Evolutionary conservation across 2,329 filamentous ascomycete genomes (phyloP).

Genomic region (Colletotrichum tofieldiae): DNA sequence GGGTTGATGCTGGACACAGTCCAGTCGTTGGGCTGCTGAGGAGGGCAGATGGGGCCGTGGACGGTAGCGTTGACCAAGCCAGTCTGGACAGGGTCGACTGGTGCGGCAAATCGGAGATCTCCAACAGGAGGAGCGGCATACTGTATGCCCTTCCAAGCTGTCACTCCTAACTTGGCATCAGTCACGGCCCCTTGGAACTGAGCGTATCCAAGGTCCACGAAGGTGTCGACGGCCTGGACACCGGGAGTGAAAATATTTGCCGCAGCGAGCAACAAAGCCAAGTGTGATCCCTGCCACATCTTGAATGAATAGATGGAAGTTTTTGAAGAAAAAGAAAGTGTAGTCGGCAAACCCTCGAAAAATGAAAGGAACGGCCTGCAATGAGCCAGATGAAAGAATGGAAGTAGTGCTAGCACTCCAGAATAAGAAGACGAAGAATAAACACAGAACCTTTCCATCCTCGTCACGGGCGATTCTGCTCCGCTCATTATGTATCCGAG

Average conservation of each 20-base stretch:
- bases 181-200: slow-evolving; percentile 70
- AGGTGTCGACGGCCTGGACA: slow-evolving; percentile 46
- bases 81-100: slow-evolving; percentile 66
- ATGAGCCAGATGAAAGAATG: slow-evolving; percentile 17
- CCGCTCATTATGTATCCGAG: background rate
- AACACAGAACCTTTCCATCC: background rate
- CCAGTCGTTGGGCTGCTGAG: slow-evolving; percentile 47
- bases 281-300: slow-evolving; percentile 30
- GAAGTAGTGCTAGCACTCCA: slow-evolving; percentile 26
- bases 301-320: background rate
- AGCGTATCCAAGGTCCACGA: slow-evolving; percentile 77
- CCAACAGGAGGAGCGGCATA: slow-evolving; percentile 81
- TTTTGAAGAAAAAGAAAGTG: background rate
- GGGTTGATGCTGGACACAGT: slow-evolving; percentile 32
- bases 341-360: background rate
- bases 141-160: slow-evolving; percentile 82
- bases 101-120: slow-evolving; percentile 76
- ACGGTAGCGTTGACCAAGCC: slow-evolving; percentile 67
- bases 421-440: background rate
- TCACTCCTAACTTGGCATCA: slow-evolving; percentile 67
- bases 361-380: slow-evolving; percentile 18
- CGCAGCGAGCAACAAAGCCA: slow-evolving; percentile 18
- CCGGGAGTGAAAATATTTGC: slow-evolving; percentile 9
- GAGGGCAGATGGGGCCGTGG: slow-evolving; percentile 49
- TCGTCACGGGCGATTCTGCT: background rate